phyloP scores from a whole-genome alignment of 805 yeast genomes.

The Priceomyces medius region DNA sequence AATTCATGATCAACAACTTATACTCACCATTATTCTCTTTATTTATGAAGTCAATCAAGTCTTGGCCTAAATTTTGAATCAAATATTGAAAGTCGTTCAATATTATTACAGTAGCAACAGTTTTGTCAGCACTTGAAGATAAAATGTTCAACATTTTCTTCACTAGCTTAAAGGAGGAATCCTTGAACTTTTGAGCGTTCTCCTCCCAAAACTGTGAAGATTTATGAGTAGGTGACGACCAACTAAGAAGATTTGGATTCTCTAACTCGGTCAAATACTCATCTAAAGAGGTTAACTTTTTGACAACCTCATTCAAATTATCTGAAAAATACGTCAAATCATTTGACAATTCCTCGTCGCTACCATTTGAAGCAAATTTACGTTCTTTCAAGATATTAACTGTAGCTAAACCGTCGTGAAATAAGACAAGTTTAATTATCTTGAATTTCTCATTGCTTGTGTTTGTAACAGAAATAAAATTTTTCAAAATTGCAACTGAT shows the following conservation, averaged over 20 bases:
- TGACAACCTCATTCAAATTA: conserved; percentile 68
- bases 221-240: conserved; percentile 82
- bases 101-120: conserved; percentile 32
- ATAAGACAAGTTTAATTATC: conserved; percentile 64
- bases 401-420: conserved; percentile 72
- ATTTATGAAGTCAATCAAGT: conserved; percentile 35
- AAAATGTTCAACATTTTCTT: conserved; percentile 59
- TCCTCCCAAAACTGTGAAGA: conserved; percentile 89
- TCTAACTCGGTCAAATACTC: conserved; percentile 85
- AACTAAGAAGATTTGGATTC: conserved; percentile 73
- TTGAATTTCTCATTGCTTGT: conserved; percentile 37
- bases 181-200: conserved; percentile 72
- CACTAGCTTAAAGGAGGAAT: conserved; percentile 70
- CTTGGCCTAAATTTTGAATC: conserved; percentile 40
- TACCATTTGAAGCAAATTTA: conserved; percentile 69
- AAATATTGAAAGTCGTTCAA: conserved; percentile 44
- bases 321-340: conserved; percentile 64
- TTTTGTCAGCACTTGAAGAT: conserved; percentile 22
- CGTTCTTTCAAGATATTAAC: conserved; percentile 72
- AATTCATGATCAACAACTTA: conserved; percentile 79
- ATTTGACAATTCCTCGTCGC: conserved; percentile 79
- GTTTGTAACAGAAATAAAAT: conserved; percentile 45
- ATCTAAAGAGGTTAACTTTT: conserved; percentile 81
- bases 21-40: conserved; percentile 50
- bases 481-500: conserved; percentile 70